Conservation (phyloP, 2,329 filamentous ascomycete genomes). For the Botrytis pseudocinerea region DNA sequence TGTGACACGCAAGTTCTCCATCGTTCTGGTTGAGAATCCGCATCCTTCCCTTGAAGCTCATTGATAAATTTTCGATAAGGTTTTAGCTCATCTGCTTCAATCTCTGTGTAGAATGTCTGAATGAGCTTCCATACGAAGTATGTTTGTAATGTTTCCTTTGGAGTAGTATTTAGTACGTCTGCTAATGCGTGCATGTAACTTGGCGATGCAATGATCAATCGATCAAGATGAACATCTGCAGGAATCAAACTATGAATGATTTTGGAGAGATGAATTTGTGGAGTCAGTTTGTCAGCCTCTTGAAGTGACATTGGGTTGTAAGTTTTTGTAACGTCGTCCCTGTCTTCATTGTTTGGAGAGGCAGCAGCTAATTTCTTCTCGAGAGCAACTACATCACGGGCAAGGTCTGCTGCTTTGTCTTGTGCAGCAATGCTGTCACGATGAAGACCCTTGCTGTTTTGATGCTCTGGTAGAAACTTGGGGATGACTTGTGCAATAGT, state of each 20-base stretch:
- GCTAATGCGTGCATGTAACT: conserved; percentile 61
- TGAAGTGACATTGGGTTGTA: conserved; percentile 64
- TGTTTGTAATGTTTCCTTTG: conserved; percentile 57
- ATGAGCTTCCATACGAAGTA: conserved; percentile 67
- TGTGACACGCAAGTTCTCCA: conserved; percentile 65
- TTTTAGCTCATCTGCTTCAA: conserved; percentile 61
- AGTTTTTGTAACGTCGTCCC: conserved; percentile 64
- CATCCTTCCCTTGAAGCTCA: conserved; percentile 60
- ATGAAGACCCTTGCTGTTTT: conserved; percentile 7
- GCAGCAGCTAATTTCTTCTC: conserved; percentile 62
- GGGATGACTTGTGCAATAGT: conserved; percentile 43
- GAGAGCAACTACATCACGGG: conserved; percentile 53
- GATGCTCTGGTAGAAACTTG: conserved; percentile 30
- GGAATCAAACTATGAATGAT: conserved; percentile 56
- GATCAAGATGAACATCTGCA: conserved; percentile 50
- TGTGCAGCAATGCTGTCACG: conserved; percentile 26
- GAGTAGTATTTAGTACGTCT: conserved; percentile 53
- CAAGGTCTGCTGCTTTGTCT: conserved; percentile 27
- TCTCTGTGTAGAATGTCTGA: conserved; percentile 50
- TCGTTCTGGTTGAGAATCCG: conserved; percentile 61
- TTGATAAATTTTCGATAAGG: conserved; percentile 62
- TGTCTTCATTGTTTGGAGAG: conserved; percentile 58
- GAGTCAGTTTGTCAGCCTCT: conserved; percentile 55
- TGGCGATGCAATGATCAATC: conserved; percentile 60
- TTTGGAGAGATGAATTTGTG: conserved; percentile 55